Evolutionary conservation across 306 rosid genomes (phyloP), one percentile per base, ranked within the genome.

Genomic region (Lathyrus sativus): DNA sequence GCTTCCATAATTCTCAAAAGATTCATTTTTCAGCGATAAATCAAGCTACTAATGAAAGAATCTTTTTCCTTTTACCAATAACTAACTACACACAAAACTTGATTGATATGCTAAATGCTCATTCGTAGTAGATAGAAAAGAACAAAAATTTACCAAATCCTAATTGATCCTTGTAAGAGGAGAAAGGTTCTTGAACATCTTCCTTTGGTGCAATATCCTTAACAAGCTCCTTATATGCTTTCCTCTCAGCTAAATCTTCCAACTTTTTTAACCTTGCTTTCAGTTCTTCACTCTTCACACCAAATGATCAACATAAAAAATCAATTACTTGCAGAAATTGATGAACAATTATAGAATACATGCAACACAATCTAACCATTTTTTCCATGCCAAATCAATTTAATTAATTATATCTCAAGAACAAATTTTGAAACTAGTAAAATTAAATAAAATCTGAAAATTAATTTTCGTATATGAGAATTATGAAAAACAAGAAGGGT

Each of bases 111-210:
- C 9, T 9, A 65, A 18, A 65, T 41, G 45, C 0, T 9, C 45
- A 43, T 6, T 43, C 3, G 45, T 46, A 60, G 8, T 9, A 46
- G 68, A 45, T 28, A 65, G 50, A 68, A 49, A 57, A 3, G 70
- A 70, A 55, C 1, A 50, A n/a, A 45, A 74, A 41, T 65, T 67
- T 73, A 92, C 95, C 95, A 38, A 89, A 87, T 43, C 96, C 96
- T 24, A 92, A 68, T 61, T 87, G 95, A 79, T 89, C 98, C 79
- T 89, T 92, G 87, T 89, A 92, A 67, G 92, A 87, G 54, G 98
- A 92, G 80, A 92, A 92, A 13, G 95, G 96, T 65, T 92, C 96
- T 2, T 65, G 54, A n/a, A 18, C 51, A 28, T 74, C 83, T 64
- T 84, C 68, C 70, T 64, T 69, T 0, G 87, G 92, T 5, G 88